Evolutionary conservation across 345 rosid species (phyloP).

Genomic region (Citrus glauca): DNA sequence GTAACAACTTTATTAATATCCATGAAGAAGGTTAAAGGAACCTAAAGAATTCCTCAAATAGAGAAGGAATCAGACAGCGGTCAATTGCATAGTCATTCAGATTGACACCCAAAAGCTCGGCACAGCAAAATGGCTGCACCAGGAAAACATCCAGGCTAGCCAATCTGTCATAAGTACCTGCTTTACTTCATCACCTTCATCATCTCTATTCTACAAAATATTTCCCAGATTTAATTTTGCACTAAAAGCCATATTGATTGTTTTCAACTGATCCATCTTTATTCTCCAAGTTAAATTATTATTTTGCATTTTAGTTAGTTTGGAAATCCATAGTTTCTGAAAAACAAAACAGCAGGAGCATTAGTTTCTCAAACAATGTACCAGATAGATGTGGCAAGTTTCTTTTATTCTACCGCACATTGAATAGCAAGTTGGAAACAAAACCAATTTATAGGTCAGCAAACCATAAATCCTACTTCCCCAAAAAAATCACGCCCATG

Average conservation of each 20-base stretch:
- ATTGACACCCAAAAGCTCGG: conserved; percentile 27
- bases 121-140: conserved; percentile 39
- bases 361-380: background rate
- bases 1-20: background rate
- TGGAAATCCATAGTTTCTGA: background rate
- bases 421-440: background rate
- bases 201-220: conserved; percentile 27
- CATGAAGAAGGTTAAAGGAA: background rate
- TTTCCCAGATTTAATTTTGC: background rate
- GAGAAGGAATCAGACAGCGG: conserved; percentile 42
- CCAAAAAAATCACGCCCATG: background rate
- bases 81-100: conserved; percentile 26
- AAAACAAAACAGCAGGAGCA: background rate
- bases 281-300: background rate
- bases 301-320: background rate
- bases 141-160: conserved; percentile 33
- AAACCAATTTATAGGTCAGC: background rate
- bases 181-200: conserved; percentile 36
- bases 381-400: background rate
- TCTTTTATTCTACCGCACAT: background rate
- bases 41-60: conserved; percentile 7
- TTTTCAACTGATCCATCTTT: background rate
- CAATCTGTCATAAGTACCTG: conserved; percentile 49
- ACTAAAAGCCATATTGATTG: background rate
- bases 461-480: background rate